Percentiles rank a stretch among this genome's conserved stretches.
Evolutionary conservation across 345 rosid genomes (phyloP).

Genomic region (Arabis hirsuta): DNA sequence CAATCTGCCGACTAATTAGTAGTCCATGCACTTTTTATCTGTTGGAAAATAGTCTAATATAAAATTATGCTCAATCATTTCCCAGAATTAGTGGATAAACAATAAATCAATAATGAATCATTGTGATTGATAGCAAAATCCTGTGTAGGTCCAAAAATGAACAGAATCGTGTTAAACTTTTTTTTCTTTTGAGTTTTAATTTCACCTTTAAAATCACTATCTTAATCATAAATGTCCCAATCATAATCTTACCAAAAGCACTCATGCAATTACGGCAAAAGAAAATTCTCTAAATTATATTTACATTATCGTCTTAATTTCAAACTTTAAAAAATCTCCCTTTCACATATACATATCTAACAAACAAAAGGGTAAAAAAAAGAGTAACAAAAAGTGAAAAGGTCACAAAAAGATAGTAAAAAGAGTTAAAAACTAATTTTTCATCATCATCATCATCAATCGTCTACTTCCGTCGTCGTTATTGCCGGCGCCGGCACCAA

Average conservation of each 20-base stretch:
- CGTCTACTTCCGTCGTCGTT: constrained; percentile 8
- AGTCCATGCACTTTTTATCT: constrained; percentile 1
- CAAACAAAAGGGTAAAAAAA: constrained; percentile 18
- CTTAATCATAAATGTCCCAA: constrained; percentile 26
- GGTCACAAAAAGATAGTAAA: constrained; percentile 33
- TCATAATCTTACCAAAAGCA: constrained; percentile 25
- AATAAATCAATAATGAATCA: constrained; percentile 17
- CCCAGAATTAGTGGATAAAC: constrained; percentile 26
- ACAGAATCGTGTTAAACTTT: constrained; percentile 38
- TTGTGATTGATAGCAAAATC: constrained; percentile 39
- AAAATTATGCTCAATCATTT: background rate
- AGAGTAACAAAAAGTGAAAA: constrained; percentile 15
- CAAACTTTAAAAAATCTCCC: constrained; percentile 12
- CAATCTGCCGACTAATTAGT: background rate
- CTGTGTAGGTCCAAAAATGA: constrained; percentile 35
- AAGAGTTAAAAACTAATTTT: background rate
- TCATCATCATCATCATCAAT: constrained; percentile 29
- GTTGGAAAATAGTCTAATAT: background rate
- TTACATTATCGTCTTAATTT: constrained; percentile 33
- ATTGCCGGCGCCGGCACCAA: constrained; percentile 48
- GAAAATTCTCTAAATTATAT: constrained; percentile 22
- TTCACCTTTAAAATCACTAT: constrained; percentile 38
- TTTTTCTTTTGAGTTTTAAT: constrained; percentile 11
- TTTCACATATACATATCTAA: constrained; percentile 28
- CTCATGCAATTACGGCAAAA: constrained; percentile 17